Conservation (phyloP, 345 rosid species). For the Eucalyptus curtisii region DNA sequence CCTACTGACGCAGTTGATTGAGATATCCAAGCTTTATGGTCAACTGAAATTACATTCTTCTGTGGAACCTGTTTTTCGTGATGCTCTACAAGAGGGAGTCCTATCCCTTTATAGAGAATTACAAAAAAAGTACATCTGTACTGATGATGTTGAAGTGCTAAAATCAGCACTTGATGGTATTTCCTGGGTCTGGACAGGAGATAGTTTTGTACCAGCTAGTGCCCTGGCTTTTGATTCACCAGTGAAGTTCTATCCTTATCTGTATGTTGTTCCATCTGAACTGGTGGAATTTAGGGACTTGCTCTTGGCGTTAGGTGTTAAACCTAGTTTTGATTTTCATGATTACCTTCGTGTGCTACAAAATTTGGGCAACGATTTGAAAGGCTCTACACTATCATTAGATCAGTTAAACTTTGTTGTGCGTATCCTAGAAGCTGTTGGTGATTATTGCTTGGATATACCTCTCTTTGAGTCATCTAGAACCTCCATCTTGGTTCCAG, state of each 20-base stretch:
- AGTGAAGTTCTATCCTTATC: slow-evolving; percentile 83
- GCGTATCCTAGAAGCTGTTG: slow-evolving; percentile 79
- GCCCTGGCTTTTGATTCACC: slow-evolving; percentile 97
- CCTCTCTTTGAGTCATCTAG: slow-evolving; percentile 39
- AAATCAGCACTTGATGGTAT: slow-evolving; percentile 57
- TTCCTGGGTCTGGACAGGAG: slow-evolving; percentile 94
- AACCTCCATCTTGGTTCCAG: slow-evolving; percentile 52
- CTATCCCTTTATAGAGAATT: slow-evolving; percentile 48
- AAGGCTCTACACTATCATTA: slow-evolving; percentile 43
- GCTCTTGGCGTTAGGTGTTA: slow-evolving; percentile 75
- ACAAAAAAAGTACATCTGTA: slow-evolving; percentile 53
- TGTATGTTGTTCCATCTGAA: slow-evolving; percentile 96
- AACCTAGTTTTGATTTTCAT: slow-evolving; percentile 65
- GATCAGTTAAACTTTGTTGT: slow-evolving; percentile 72
- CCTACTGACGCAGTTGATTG: slow-evolving; percentile 55
- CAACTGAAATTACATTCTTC: slow-evolving; percentile 38
- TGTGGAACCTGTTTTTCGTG: slow-evolving; percentile 33
- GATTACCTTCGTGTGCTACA: slow-evolving; percentile 74
- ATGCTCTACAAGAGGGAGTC: slow-evolving; percentile 52
- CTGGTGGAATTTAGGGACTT: slow-evolving; percentile 66
- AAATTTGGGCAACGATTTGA: slow-evolving; percentile 49
- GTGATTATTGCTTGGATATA: slow-evolving; percentile 49
- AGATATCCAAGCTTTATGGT: slow-evolving; percentile 57
- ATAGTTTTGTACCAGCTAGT: slow-evolving; percentile 67
- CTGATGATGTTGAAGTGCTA: slow-evolving; percentile 43